A percentile compares a stretch with the other conserved stretches of the same genome.
Conservation (phyloP, 2,329 filamentous ascomycete genomes). For the Alternaria hordeiaustralica region DNA sequence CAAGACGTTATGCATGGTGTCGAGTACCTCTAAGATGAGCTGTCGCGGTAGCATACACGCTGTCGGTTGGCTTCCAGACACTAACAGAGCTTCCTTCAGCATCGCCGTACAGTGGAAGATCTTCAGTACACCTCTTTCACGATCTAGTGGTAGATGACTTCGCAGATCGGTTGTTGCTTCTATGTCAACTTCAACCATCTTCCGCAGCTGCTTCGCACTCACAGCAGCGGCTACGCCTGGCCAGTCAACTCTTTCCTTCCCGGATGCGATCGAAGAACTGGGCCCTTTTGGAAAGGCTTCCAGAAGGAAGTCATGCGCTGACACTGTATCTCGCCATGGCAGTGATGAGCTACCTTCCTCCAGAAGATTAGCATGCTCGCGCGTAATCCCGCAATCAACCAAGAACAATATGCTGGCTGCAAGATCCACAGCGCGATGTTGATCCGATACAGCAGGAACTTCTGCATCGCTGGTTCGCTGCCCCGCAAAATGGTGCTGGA, state of each 20-base stretch:
- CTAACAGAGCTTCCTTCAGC: conserved; percentile 12
- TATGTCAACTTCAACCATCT: not conserved
- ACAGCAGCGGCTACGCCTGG: not conserved
- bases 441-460: not conserved
- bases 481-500: not conserved
- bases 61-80: not conserved
- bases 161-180: conserved; percentile 2
- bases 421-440: conserved; percentile 6
- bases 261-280: not conserved
- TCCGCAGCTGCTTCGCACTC: not conserved
- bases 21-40: conserved; percentile 11
- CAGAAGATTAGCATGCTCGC: not conserved
- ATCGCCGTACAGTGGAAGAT: conserved; percentile 15
- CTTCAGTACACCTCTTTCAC: not conserved
- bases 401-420: conserved; percentile 9
- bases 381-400: not conserved
- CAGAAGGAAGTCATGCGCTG: not conserved
- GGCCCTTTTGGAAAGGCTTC: not conserved
- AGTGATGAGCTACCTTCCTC: not conserved
- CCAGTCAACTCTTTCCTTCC: not conserved
- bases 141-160: conserved; percentile 6
- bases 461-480: not conserved
- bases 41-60: conserved; percentile 6
- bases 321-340: not conserved
- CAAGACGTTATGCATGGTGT: conserved; percentile 15